phyloP scores from a whole-genome alignment of 2,329 filamentous ascomycete genomes.

The Fusarium ramigenum region DNA sequence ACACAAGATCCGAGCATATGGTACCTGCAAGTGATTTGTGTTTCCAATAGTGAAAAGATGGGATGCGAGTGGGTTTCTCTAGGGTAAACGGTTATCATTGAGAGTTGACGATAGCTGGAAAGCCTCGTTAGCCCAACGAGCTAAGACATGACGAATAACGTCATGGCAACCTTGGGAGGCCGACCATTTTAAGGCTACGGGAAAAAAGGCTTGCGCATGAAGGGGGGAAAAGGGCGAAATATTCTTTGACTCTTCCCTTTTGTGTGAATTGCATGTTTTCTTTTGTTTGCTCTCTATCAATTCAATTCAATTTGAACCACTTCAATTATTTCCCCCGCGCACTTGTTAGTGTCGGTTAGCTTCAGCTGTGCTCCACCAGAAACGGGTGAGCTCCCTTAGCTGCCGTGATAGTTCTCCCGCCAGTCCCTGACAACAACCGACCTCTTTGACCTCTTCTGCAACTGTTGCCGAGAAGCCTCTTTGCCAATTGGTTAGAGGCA shows the following conservation, averaged over 20 bases:
- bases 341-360: neutral
- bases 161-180: constrained; percentile 32
- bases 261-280: neutral
- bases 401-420: constrained; percentile 9
- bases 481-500: neutral
- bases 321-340: neutral
- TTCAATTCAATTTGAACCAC: neutral
- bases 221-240: neutral
- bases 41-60: neutral
- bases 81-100: neutral
- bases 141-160: neutral
- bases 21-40: neutral
- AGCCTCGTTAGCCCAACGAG: constrained; percentile 7
- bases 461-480: neutral
- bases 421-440: neutral
- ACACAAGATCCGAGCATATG: neutral
- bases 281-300: neutral
- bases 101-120: neutral
- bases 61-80: neutral
- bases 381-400: constrained; percentile 16
- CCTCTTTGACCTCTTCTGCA: neutral
- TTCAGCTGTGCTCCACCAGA: constrained; percentile 21
- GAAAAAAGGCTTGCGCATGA: neutral
- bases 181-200: constrained; percentile 26
- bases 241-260: neutral